Evolutionary conservation across 768 basidiomycete species (phyloP).

Genomic region (Psilocybe tampanensis): DNA sequence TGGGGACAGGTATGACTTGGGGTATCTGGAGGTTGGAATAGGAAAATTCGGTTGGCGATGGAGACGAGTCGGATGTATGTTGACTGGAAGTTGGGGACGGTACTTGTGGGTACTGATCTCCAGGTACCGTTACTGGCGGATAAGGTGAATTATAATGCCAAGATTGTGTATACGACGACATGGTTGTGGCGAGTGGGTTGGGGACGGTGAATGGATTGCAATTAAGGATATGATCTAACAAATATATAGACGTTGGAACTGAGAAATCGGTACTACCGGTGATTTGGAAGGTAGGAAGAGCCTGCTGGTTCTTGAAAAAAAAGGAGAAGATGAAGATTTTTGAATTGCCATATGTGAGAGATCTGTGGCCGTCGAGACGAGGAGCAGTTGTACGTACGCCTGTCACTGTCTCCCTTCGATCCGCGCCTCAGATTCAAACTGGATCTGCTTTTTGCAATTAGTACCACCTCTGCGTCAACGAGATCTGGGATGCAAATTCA

Average conservation of each 20-base stretch:
- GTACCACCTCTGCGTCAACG: background rate
- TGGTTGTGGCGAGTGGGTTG: background rate
- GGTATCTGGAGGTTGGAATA: background rate
- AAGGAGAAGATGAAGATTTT: constrained; percentile 5
- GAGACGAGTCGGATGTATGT: background rate
- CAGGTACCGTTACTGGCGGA: background rate
- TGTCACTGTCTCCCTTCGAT: constrained; percentile 19
- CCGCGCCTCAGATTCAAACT: constrained; percentile 21
- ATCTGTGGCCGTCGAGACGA: constrained; percentile 12
- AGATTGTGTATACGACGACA: background rate
- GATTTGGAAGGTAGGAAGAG: constrained; percentile 11
- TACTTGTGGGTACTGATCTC: background rate
- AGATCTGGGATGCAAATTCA: background rate
- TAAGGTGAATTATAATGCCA: constrained; percentile 7
- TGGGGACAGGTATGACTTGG: background rate
- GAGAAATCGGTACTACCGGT: constrained; percentile 11
- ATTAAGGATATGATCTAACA: background rate
- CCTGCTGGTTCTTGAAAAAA: constrained; percentile 13
- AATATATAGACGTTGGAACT: background rate
- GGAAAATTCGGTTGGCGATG: background rate
- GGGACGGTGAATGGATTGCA: background rate
- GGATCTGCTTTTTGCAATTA: constrained; percentile 6
- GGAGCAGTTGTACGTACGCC: constrained; percentile 18
- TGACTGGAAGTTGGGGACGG: constrained; percentile 9
- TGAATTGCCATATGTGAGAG: constrained; percentile 14